phyloP scores from a whole-genome alignment of 495 filamentous ascomycete genomes.

The Penicillium chermesinum region DNA sequence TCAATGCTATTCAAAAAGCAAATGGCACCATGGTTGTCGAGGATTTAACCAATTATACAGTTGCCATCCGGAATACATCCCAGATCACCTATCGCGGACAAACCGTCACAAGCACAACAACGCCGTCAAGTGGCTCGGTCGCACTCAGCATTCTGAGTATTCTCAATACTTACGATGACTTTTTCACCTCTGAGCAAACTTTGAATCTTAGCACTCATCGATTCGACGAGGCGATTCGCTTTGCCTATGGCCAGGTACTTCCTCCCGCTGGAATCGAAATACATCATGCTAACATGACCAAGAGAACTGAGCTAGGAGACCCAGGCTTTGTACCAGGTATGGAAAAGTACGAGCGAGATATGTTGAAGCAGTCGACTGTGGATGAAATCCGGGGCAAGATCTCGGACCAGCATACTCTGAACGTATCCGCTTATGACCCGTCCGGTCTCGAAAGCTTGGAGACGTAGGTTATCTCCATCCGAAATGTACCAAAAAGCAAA shows the following conservation, averaged over 20 bases:
- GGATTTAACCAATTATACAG: constrained; percentile 66
- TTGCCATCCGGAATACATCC: constrained; percentile 54
- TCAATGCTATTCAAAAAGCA: constrained; percentile 53
- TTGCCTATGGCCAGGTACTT: constrained; percentile 66
- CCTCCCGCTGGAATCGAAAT: not conserved
- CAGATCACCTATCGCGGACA: constrained; percentile 68
- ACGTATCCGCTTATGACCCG: constrained; percentile 68
- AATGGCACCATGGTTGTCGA: constrained; percentile 81
- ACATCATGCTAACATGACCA: constrained; percentile 7
- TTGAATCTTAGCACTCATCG: constrained; percentile 69
- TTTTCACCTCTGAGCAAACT: constrained; percentile 44
- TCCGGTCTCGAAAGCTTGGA: constrained; percentile 55
- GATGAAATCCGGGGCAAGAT: constrained; percentile 59
- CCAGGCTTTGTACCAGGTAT: constrained; percentile 64
- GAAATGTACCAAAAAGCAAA: too few relatives aligned
- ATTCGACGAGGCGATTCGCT: constrained; percentile 80
- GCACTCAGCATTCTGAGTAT: constrained; percentile 71
- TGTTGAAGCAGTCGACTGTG: constrained; percentile 59
- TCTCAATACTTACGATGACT: constrained; percentile 62
- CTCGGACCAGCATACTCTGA: constrained; percentile 59
- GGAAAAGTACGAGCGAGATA: constrained; percentile 55
- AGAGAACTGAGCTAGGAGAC: constrained; percentile 69
- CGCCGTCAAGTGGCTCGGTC: constrained; percentile 71
- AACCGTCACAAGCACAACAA: constrained; percentile 59
- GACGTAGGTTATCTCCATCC: constrained; percentile 35